These are phyloP conservation scores for Prosopis cineraria DNA, from an alignment of 306 rosid species.

Conservation along the genomic window DNA sequence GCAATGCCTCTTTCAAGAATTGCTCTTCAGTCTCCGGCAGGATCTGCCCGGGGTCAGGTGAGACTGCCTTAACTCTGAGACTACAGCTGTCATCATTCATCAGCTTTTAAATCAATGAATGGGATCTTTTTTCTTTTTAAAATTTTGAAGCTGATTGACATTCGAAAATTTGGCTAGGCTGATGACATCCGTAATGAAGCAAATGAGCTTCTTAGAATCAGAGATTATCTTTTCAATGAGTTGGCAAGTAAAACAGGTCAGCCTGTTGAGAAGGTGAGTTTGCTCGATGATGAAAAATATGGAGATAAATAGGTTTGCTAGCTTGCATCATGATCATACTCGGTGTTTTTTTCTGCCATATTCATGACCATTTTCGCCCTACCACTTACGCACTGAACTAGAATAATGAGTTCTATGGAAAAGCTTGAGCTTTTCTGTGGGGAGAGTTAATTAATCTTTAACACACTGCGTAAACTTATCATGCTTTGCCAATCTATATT, in stretches of 20 bases:
- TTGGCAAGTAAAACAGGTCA: conserved; percentile 83
- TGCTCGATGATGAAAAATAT: conserved; percentile 21
- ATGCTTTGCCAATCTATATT: conserved; percentile 1
- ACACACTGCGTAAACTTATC: conserved; percentile 15
- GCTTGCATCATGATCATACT: neutral
- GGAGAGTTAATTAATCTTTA: conserved; percentile 11
- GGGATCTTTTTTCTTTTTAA: conserved; percentile 17
- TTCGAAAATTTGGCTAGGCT: conserved; percentile 56
- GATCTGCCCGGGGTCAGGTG: conserved; percentile 98
- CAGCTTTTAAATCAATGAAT: conserved; percentile 3
- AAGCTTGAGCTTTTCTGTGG: conserved; percentile 25
- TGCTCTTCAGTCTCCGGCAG: conserved; percentile 81
- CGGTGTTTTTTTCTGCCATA: neutral
- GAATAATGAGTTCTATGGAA: neutral
- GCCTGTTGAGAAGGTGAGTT: conserved; percentile 83
- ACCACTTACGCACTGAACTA: neutral
- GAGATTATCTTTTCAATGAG: conserved; percentile 74
- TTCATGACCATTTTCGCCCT: neutral
- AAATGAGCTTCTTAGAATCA: conserved; percentile 82
- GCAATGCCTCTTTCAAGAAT: conserved; percentile 90
- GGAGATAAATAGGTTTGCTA: conserved; percentile 22
- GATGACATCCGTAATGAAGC: conserved; percentile 92
- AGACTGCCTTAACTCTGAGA: conserved; percentile 27
- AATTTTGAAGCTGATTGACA: conserved; percentile 29
- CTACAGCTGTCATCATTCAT: neutral